phyloP scores from a whole-genome alignment of 345 rosid species.

The Clausena lansium region DNA sequence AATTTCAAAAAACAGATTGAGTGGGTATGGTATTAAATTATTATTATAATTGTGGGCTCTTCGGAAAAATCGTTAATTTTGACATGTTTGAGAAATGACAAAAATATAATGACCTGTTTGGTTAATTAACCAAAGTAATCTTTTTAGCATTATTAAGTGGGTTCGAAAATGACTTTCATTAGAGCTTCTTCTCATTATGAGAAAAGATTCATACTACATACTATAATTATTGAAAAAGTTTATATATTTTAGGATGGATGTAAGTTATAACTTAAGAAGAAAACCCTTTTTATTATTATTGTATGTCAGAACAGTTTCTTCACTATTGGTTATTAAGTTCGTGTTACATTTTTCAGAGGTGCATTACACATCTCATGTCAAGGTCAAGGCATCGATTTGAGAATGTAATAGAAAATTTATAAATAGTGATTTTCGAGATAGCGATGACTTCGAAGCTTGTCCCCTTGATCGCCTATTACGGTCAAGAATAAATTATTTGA shows the following conservation, averaged over 20 bases:
- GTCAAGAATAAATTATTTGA: background rate
- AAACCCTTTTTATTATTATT: no score
- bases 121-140: conserved; percentile 18
- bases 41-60: conserved; percentile 10
- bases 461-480: background rate
- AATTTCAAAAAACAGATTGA: background rate
- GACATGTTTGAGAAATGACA: conserved; percentile 17
- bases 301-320: no score
- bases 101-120: conserved; percentile 7
- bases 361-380: background rate
- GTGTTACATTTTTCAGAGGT: background rate
- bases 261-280: no score
- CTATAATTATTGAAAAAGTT: no score
- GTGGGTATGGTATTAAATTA: background rate
- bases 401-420: background rate
- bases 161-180: conserved; percentile 4
- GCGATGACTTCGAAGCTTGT: conserved; percentile 23
- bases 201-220: no score
- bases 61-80: conserved; percentile 25
- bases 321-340: no score
- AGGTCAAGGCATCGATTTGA: no score
- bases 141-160: background rate
- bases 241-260: no score
- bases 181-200: background rate
- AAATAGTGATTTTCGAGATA: conserved; percentile 30